Conservation (phyloP, 768 basidiomycete species). For the Pulveroboletus sp. region DNA sequence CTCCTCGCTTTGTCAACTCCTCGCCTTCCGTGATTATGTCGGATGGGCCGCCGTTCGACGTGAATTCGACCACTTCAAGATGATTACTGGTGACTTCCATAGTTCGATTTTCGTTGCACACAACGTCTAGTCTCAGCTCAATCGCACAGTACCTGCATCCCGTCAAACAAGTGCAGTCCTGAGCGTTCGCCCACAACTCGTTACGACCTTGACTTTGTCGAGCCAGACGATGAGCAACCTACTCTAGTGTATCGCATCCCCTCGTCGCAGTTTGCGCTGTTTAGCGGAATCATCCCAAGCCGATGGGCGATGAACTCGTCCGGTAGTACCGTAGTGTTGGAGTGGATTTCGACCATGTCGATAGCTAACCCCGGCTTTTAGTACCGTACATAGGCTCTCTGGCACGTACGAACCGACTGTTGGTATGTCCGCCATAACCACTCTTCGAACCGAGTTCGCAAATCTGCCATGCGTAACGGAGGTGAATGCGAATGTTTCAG, state of each 20-base stretch:
- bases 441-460: slow-evolving; percentile 90
- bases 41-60: slow-evolving; percentile 36
- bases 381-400: neutral
- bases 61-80: slow-evolving; percentile 55
- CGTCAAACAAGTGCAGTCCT: slow-evolving; percentile 91
- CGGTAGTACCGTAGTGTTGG: slow-evolving; percentile 88
- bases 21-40: slow-evolving; percentile 46
- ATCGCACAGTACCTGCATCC: slow-evolving; percentile 87
- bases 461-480: slow-evolving; percentile 49
- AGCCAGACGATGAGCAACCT: slow-evolving; percentile 22
- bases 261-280: slow-evolving; percentile 84
- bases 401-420: slow-evolving; percentile 71
- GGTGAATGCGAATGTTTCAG: slow-evolving; percentile 5
- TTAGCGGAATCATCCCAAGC: slow-evolving; percentile 88
- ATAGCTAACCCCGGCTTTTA: slow-evolving; percentile 57
- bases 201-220: neutral
- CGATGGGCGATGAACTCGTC: slow-evolving; percentile 98
- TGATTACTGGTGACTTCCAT: slow-evolving; percentile 86
- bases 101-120: slow-evolving; percentile 66
- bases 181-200: slow-evolving; percentile 1
- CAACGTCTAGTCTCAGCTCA: slow-evolving; percentile 68
- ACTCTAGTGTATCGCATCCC: slow-evolving; percentile 78
- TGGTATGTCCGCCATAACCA: slow-evolving; percentile 95
- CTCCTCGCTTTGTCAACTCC: slow-evolving; percentile 67
- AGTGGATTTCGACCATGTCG: slow-evolving; percentile 90